Evolutionary conservation across 2,329 filamentous ascomycete genomes (phyloP).

Genomic region (Pseudogymnoascus sp.): DNA sequence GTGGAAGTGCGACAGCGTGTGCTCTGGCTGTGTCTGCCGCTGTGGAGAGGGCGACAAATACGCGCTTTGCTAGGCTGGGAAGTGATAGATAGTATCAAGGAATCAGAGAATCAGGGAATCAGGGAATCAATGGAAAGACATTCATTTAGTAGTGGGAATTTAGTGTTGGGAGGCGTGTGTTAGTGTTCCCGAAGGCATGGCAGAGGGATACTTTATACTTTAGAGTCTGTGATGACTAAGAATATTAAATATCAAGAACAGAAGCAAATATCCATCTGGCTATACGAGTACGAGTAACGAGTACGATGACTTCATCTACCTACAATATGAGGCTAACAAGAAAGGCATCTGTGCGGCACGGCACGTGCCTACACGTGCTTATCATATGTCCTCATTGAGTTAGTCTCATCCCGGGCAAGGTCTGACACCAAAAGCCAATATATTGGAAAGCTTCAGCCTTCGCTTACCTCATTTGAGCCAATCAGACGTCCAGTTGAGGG

Average conservation of each 20-base stretch:
- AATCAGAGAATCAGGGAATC: neutral
- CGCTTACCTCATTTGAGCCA: neutral
- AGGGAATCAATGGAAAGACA: neutral
- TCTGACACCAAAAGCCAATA: neutral
- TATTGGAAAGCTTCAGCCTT: slow-evolving; percentile 2
- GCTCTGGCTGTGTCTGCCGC: neutral
- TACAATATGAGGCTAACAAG: neutral
- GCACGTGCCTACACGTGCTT: neutral
- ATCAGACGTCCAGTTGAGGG: neutral
- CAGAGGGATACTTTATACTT: neutral
- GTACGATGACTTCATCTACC: neutral
- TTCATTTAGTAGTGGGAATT: neutral
- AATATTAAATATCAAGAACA: neutral
- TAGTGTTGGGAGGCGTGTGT: neutral
- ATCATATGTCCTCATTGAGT: neutral
- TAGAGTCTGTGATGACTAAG: neutral
- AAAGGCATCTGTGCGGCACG: neutral
- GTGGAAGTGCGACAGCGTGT: neutral
- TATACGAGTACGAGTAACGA: neutral
- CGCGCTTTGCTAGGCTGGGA: neutral
- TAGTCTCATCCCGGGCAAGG: neutral
- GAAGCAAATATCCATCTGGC: neutral
- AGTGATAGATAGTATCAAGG: neutral
- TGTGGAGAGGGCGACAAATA: neutral
- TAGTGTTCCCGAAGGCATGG: neutral